Percentiles rank a stretch among this genome's conserved stretches.
Evolutionary conservation across 2,329 filamentous ascomycete species (phyloP).

Genomic region (Colletotrichum siamense): DNA sequence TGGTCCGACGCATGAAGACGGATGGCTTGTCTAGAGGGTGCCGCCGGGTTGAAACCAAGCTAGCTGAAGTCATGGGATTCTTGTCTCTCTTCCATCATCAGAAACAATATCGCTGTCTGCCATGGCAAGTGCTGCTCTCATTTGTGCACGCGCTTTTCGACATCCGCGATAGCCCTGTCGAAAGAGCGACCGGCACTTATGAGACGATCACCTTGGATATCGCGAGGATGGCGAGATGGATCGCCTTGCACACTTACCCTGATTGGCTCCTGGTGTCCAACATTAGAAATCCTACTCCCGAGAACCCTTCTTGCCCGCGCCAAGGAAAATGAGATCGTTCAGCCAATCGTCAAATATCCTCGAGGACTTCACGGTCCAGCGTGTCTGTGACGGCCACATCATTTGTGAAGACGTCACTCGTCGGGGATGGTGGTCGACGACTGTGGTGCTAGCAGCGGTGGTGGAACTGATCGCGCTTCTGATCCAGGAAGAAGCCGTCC

Average conservation of each 20-base stretch:
- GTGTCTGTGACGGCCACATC: neutral
- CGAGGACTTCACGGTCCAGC: neutral
- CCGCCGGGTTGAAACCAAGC: conserved; percentile 16
- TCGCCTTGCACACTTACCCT: neutral
- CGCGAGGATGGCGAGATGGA: neutral
- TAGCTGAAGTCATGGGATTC: conserved; percentile 20
- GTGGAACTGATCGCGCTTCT: neutral
- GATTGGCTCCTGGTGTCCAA: neutral
- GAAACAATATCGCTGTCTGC: conserved; percentile 5
- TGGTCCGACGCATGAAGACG: neutral
- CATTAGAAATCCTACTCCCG: neutral
- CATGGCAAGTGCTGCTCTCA: neutral
- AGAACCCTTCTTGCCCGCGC: neutral
- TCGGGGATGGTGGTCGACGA: neutral
- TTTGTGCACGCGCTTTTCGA: neutral
- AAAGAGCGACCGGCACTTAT: conserved; percentile 2
- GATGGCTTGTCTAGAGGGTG: conserved; percentile 17
- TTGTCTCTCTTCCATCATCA: conserved; percentile 17
- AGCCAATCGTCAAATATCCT: neutral
- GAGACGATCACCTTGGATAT: neutral
- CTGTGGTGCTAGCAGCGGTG: neutral
- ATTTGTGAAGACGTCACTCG: neutral
- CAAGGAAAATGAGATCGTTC: neutral
- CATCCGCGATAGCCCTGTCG: conserved; percentile 6
- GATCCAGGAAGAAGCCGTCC: neutral